Base-by-base conservation (phyloP, 2,329 filamentous ascomycete species). In the Cordyceps fumosorosea region DNA sequence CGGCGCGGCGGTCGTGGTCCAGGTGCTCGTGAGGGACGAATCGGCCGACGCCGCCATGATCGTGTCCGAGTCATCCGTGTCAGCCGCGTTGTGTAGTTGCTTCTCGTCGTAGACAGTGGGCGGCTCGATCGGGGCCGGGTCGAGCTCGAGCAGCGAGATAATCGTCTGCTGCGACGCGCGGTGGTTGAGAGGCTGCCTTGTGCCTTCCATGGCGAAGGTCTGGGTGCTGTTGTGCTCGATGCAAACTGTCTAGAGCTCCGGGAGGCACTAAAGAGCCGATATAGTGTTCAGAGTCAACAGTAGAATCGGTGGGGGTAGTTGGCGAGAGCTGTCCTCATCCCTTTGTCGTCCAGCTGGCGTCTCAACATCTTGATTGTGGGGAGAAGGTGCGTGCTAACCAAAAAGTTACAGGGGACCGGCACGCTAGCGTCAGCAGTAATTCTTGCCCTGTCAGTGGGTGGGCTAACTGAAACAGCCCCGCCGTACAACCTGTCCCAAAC, bases 71-170 rank as follows among this genome's bases (percentile, higher is more conserved):
- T 18, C 59, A 22, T 74, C 72, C 22, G 68, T 62, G n/a, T 69
- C 67, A 18, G 78, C 75, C 10, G 75, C 72, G 37, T 77, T 70
- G 32, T 71, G 73, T 40, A 78, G 72, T 24, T 78, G 82, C 62
- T 81, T 79, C 63, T 86, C 81, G 54, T 75, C 72, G 18, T 70
- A 81, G 63, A 71, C 81, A 60, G 87, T 69, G 1, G 77, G 74
- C 44, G 75, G 75, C 29, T 83, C 89, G 50, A 96, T 90, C 0
- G 92, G 93, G 24, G 87, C 86, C 3, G 93, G 93, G 59, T 96
- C 92, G 65, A 97, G 80, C 71, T 93, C 86, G 57, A 88, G 82
- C 63, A 96, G 82, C 48, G 88, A 88, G 63, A 85, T 76, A 59
- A 87, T 75, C 44, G 85, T 85, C 68, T 81, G 80, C 64, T 78